Base-by-base conservation (phyloP, 345 rosid species). In the Linum lewisii region DNA sequence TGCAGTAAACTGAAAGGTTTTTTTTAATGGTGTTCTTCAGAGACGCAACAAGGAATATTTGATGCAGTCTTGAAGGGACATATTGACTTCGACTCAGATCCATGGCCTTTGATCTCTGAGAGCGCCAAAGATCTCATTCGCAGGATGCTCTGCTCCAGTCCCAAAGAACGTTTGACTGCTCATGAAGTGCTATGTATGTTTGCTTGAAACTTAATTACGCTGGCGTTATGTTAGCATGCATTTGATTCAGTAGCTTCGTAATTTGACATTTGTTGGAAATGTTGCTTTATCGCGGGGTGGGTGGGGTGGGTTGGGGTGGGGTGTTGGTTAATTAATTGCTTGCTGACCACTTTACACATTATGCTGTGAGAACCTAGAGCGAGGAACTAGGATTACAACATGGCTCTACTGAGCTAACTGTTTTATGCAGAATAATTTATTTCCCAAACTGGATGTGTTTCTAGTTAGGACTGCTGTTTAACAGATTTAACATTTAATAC, bases 11-110 rank as follows among this genome's bases (percentile, higher is more conserved):
- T 70, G 19, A 68, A 72, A 24, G 51, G 24, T 13, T 64, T 60
- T 67, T n/a, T 50, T 24, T 56, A 49, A 38, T 20, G 42, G 25
- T 54, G 66, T 63, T 54, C 23, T 66, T 65, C 77, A 92, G 98
- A 92, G 78, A 84, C 97, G 59, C 97, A 88, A 67, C 96, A 92
- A 75, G 98, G 96, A 69, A 92, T 92, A 75, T 92, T 92, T 71
- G 98, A 86, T 82, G 97, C 97, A 6, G 97, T 92, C 71, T 71
- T 92, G 70, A 92, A 85, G 80, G 97, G 97, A 57, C 76, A 84
- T 61, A 85, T 92, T 62, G 97, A 92, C 77, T 92, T 92, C 22
- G 89, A 86, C 26, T 88, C 97, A 23, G 95, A 92, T 26, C 98
- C 98, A 2, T 92, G 98, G 98, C 98, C 98, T 21, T 61, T 86